These are phyloP conservation scores for Globisporangium takayamanum DNA, from an alignment of 352 stramenopile genomes.

Conservation along the genomic window DNA sequence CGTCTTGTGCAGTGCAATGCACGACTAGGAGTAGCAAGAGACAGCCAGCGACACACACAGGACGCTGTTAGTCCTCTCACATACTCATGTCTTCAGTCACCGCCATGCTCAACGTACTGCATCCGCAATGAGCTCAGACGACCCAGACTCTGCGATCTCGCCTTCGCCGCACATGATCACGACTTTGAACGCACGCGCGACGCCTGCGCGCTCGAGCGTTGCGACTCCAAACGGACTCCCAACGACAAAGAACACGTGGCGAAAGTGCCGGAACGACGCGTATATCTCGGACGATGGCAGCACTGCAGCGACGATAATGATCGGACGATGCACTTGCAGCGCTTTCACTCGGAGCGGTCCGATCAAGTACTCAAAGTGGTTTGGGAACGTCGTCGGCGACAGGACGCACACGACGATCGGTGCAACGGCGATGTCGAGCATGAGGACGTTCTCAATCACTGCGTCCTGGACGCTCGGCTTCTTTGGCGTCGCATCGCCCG, in stretches of 20 bases:
- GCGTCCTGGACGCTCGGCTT: conserved; percentile 32
- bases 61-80: neutral
- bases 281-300: conserved; percentile 57
- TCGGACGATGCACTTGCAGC: conserved; percentile 60
- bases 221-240: conserved; percentile 53
- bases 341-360: conserved; percentile 61
- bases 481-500: conserved; percentile 1
- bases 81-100: neutral
- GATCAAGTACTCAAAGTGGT: conserved; percentile 76
- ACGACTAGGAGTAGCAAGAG: conserved; percentile 25
- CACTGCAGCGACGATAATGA: conserved; percentile 55
- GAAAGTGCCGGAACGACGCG: conserved; percentile 61
- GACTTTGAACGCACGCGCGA: conserved; percentile 59
- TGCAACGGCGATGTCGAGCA: conserved; percentile 38
- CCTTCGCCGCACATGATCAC: conserved; percentile 68
- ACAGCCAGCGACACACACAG: conserved; percentile 6
- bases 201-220: conserved; percentile 52
- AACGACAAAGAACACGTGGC: conserved; percentile 65
- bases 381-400: conserved; percentile 45
- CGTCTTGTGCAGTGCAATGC: conserved; percentile 79
- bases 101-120: conserved; percentile 25
- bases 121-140: conserved; percentile 69
- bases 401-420: conserved; percentile 75
- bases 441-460: conserved; percentile 40
- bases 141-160: conserved; percentile 42